Base-by-base conservation (phyloP, 139 green algal species). In the Chlamydomonas schloesseri region DNA sequence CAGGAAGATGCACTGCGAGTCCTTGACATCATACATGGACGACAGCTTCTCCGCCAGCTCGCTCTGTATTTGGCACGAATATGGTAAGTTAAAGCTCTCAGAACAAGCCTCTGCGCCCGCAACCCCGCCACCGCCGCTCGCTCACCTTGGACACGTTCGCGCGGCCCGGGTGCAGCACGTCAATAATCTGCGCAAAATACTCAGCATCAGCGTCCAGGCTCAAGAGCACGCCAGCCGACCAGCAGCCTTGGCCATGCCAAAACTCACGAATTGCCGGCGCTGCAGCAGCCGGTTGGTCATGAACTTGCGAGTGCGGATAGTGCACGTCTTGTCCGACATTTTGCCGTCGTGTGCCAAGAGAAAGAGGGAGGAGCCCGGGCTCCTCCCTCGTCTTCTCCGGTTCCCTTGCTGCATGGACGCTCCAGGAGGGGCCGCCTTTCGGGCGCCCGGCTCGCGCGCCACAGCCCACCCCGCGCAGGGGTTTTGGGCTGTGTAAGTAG, bases 31-130 rank as follows among this genome's bases (percentile, higher is more conserved):
- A 92, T 99, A 99, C 93, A 99, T 97, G 89, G 95, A 96, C 37
- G 93, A 87, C 28, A 99, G 93, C 95, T 98, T 99, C 89, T 99
- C 97, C 91, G 95, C 95, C 75, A 99, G 94, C 93, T 99, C 98
- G 62, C 92, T 85, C 93, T 96, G 87, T 65, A 33, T 31, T 50
- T 21, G n/a, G 37, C 53, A 17, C 1, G 37, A 82, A 42, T 4
- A 46, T 46, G 20, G 13, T 47, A 69, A 34, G 42, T 13, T 50
- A 8, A 8, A 13, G 42, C 42, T 8, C 42, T 57, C 3, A 0
- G 47, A 42, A 36, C 21, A 33, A 29, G 17, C 29, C 36, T 42
- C 18, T 11, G 24, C 42, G 71, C 20, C 23, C 42, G 33, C 53
- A 53, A 15, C 70, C 23, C 28, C 55, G 8, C 42, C 42, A n/a